phyloP scores from a whole-genome alignment of 2,329 filamentous ascomycete species.

The Claviceps arundinis region DNA sequence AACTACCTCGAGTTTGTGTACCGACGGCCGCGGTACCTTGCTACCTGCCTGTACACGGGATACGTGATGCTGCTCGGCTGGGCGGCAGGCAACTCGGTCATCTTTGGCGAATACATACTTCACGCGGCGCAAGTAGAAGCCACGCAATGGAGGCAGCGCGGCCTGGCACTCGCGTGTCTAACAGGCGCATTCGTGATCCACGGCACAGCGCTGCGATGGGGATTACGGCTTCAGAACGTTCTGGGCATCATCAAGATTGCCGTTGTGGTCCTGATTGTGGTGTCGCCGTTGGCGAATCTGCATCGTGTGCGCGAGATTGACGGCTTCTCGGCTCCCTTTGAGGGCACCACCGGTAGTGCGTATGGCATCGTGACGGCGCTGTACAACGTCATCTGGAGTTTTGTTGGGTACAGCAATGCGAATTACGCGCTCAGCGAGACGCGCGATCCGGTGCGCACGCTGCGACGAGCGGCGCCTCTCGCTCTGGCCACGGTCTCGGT shows the following conservation, averaged over 20 bases:
- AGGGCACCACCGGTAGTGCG: slow-evolving; percentile 50
- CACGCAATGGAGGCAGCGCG: slow-evolving; percentile 53
- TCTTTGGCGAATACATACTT: slow-evolving; percentile 59
- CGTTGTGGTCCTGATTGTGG: slow-evolving; percentile 51
- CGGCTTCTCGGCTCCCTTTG: slow-evolving; percentile 51
- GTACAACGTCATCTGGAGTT: slow-evolving; percentile 61
- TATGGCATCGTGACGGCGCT: slow-evolving; percentile 57
- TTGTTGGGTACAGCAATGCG: slow-evolving; percentile 54
- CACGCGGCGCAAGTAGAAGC: slow-evolving; percentile 50
- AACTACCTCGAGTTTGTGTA: slow-evolving; percentile 55
- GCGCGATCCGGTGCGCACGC: slow-evolving; percentile 48
- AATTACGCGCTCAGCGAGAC: slow-evolving; percentile 55
- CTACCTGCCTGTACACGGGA: slow-evolving; percentile 45
- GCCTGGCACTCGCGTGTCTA: slow-evolving; percentile 52
- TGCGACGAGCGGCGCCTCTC: slow-evolving; percentile 51
- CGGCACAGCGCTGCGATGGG: slow-evolving; percentile 50
- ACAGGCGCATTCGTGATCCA: slow-evolving; percentile 53
- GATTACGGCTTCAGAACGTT: slow-evolving; percentile 52
- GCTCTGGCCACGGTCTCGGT: slow-evolving; percentile 45
- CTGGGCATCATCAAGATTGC: slow-evolving; percentile 54
- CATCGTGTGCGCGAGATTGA: slow-evolving; percentile 42
- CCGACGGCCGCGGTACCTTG: slow-evolving; percentile 45
- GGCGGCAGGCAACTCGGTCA: slow-evolving; percentile 53
- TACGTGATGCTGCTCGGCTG: slow-evolving; percentile 52
- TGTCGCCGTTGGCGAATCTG: slow-evolving; percentile 48